Evolutionary conservation across 2,329 filamentous ascomycete genomes (phyloP).

Genomic region (Neofusicoccum ribis): DNA sequence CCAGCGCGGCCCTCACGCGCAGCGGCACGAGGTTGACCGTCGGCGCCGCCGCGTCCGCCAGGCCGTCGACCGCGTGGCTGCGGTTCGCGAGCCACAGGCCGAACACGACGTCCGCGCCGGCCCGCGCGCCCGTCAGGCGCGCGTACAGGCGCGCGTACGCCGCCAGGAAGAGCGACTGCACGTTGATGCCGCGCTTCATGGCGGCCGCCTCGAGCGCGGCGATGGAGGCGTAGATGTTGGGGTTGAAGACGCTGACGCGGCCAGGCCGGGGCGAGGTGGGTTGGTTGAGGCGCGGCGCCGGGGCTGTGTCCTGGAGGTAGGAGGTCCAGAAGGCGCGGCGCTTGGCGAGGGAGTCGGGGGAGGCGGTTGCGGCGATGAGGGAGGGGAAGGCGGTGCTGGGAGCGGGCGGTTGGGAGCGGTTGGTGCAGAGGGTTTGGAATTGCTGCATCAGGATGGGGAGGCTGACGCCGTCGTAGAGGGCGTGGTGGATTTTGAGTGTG

Average conservation of each 20-base stretch:
- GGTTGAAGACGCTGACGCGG: constrained; percentile 50
- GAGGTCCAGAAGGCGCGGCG: constrained; percentile 52
- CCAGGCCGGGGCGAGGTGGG: constrained; percentile 23
- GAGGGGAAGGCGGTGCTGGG: background rate
- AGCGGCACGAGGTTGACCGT: constrained; percentile 80
- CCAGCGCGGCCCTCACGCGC: constrained; percentile 47
- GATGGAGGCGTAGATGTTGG: constrained; percentile 43
- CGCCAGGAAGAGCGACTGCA: constrained; percentile 77
- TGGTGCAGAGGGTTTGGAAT: constrained; percentile 48
- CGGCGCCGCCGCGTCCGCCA: constrained; percentile 60
- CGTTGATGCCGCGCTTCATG: constrained; percentile 58
- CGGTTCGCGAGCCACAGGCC: constrained; percentile 86
- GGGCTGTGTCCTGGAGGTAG: constrained; percentile 40
- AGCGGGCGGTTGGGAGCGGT: background rate
- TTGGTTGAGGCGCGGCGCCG: background rate
- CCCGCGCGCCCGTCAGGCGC: constrained; percentile 28
- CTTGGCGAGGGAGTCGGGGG: constrained; percentile 21
- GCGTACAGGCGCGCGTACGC: constrained; percentile 60
- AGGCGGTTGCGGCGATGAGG: constrained; percentile 2
- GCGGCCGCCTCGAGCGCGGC: constrained; percentile 44
- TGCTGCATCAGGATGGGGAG: constrained; percentile 63
- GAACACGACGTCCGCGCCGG: constrained; percentile 56
- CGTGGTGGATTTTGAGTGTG: constrained; percentile 70
- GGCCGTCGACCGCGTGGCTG: constrained; percentile 51
- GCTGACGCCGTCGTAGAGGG: constrained; percentile 84